Evolutionary conservation across 352 stramenopile species (phyloP), one percentile per base, ranked within the genome.

Genomic region (Globisporangium rhizosaccharum): DNA sequence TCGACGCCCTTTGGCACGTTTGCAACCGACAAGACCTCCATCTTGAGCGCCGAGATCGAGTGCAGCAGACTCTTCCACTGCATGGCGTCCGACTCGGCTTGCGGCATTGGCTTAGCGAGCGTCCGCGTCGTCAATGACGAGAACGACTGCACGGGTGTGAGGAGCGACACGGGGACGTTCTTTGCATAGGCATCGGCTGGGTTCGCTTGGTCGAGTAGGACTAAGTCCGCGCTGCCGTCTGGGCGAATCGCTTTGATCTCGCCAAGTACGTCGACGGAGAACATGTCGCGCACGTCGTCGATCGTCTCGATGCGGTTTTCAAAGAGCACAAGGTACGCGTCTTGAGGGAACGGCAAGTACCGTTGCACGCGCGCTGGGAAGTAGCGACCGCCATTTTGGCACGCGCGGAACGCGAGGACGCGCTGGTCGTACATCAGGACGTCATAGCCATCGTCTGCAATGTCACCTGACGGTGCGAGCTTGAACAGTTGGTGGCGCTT

Each of bases 351-450:
- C 14, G 76, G 71, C 5, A 70, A 65, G 48, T 87, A 88, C 12
- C 72, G 64, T 51, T 72, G 69, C 17, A 90, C 65, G 41, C 75
- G 72, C 15, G 74, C 81, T 0, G 78, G 76, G 52, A 82, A 82
- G 58, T 82, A 90, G 1, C 78, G 74, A 0, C 78, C 81, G 18
- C 76, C 76, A n/a, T 76, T 66, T 6, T 66, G 61, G 28, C 79
- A 86, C 41, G 60, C 61, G 14, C 82, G 79, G 57, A 86, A 89
- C 41, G 79, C 82, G 44, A 91, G 66, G 10, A 91, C 78, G 3
- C 71, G 81, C 51, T 91, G 75, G 17, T 83, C 75, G 39, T 73
- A 91, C 23, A 66, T 60, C 9, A 91, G 63, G 18, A 81, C 65
- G 28, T 88, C 75, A 9, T 74, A 66, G 26, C 66, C 73, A 30